Percentiles rank a stretch among this genome's conserved stretches.
Conservation (phyloP, 2,329 filamentous ascomycete species). For the Fusarium paranaense region DNA sequence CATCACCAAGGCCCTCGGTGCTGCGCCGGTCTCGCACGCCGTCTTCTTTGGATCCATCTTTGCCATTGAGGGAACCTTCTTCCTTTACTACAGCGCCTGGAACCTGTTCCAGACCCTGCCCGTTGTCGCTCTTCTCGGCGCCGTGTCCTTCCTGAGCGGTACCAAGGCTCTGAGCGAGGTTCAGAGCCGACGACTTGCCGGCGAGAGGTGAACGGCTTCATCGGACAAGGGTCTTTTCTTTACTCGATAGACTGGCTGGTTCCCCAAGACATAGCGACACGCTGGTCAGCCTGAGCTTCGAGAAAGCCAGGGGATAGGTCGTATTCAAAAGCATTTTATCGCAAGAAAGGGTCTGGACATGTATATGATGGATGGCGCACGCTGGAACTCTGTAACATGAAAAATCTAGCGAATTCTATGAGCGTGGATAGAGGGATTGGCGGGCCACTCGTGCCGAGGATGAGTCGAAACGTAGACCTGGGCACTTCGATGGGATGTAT, state of each 20-base stretch:
- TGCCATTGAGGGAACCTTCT: constrained; percentile 91
- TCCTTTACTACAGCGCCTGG: constrained; percentile 93
- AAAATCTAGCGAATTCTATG: constrained; percentile 10
- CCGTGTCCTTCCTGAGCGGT: constrained; percentile 85
- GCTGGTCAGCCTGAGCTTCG: not conserved
- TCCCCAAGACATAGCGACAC: not conserved
- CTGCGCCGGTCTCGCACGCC: constrained; percentile 82
- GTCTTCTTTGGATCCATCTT: constrained; percentile 90
- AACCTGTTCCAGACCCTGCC: constrained; percentile 91
- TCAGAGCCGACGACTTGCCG: constrained; percentile 85
- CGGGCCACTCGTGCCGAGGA: not conserved
- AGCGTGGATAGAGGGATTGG: not conserved
- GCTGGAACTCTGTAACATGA: constrained; percentile 6
- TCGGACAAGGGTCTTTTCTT: constrained; percentile 7
- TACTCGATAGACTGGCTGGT: constrained; percentile 15
- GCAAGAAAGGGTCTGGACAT: not conserved
- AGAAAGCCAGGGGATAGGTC: not conserved
- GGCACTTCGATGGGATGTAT: constrained; percentile 19
- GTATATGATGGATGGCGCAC: constrained; percentile 1
- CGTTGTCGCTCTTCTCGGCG: constrained; percentile 73
- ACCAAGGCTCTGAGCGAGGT: constrained; percentile 93
- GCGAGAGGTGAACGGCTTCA: constrained; percentile 63
- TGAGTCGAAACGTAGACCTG: not conserved
- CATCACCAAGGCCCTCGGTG: constrained; percentile 77
- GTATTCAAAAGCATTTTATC: constrained; percentile 3